A percentile compares a stretch with the other conserved stretches of the same genome.
Evolutionary conservation across 2,329 filamentous ascomycete genomes (phyloP).

Genomic region (Ramichloridium luteum): DNA sequence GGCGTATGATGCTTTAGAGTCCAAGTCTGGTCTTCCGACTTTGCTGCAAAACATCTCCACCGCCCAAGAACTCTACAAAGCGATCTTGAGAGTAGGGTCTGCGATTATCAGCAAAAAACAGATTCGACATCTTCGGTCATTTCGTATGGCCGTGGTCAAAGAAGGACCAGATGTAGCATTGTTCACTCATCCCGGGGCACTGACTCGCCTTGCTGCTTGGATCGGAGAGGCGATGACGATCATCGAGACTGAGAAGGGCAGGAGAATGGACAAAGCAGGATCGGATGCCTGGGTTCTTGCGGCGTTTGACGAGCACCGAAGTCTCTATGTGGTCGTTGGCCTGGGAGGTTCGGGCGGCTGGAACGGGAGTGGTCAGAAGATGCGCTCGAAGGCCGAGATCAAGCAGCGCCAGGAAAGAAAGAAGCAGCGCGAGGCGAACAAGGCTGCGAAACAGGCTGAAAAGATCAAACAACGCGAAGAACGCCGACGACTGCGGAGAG

Average conservation of each 20-base stretch:
- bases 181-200: conserved; percentile 82
- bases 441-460: conserved; percentile 37
- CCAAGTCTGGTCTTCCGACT: conserved; percentile 51
- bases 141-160: conserved; percentile 90
- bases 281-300: conserved; percentile 72
- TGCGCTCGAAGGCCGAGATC: conserved; percentile 23
- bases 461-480: conserved; percentile 45
- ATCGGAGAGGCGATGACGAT: conserved; percentile 84
- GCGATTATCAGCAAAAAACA: conserved; percentile 86
- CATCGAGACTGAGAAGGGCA: conserved; percentile 71
- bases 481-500: conserved; percentile 44
- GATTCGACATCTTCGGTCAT: conserved; percentile 81
- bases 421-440: conserved; percentile 44
- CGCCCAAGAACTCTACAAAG: conserved; percentile 79
- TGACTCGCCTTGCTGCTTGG: conserved; percentile 91
- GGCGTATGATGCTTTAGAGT: conserved; percentile 45
- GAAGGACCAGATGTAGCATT: conserved; percentile 84
- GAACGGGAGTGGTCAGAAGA: conserved; percentile 48
- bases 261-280: conserved; percentile 41
- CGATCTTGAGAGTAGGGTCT: conserved; percentile 86
- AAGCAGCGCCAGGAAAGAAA: conserved; percentile 52
- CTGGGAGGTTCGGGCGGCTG: conserved; percentile 70
- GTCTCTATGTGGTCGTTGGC: conserved; percentile 85
- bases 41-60: conserved; percentile 66
- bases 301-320: conserved; percentile 72